phyloP scores from a whole-genome alignment of 345 rosid genomes.

The Abelmoschus esculentus region DNA sequence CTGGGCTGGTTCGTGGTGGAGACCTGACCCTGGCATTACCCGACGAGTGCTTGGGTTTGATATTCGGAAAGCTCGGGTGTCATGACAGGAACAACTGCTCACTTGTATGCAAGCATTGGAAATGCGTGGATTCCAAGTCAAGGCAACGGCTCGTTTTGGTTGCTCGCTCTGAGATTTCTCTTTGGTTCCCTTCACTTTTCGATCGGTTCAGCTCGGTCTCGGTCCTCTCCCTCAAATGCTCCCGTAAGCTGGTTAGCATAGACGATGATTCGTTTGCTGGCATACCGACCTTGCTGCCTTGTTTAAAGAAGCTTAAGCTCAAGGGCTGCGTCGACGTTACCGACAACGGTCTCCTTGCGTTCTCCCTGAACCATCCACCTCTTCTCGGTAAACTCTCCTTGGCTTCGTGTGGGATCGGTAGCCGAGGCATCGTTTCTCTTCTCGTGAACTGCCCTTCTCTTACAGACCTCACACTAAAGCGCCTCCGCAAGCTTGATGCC shows the following conservation, averaged over 20 bases:
- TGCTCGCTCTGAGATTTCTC: conserved; percentile 1
- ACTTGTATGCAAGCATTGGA: conserved; percentile 9
- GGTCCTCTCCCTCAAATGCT: conserved; percentile 38
- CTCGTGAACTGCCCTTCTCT: conserved; percentile 33
- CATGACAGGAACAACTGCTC: conserved; percentile 8
- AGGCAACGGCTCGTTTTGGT: conserved; percentile 1
- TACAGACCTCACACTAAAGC: conserved; percentile 35
- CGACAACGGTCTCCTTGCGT: conserved; percentile 26
- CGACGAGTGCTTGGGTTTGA: background rate
- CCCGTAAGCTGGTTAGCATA: conserved; percentile 34
- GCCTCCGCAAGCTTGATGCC: conserved; percentile 36
- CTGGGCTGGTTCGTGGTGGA: background rate
- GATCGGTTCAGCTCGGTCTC: conserved; percentile 33
- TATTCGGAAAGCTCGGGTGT: conserved; percentile 1
- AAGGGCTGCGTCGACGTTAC: conserved; percentile 34
- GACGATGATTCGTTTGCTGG: conserved; percentile 19
- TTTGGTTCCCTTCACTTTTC: conserved; percentile 22
- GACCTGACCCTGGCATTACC: background rate
- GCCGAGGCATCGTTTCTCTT: conserved; percentile 26
- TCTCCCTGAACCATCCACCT: conserved; percentile 24
- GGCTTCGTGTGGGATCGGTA: conserved; percentile 31
- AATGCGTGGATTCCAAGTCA: conserved; percentile 2
- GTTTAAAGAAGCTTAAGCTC: conserved; percentile 34
- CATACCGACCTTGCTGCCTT: conserved; percentile 19
- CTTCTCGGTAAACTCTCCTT: conserved; percentile 26